phyloP scores from a whole-genome alignment of 208 protist genomes.

The Trypanosoma vivax region DNA sequence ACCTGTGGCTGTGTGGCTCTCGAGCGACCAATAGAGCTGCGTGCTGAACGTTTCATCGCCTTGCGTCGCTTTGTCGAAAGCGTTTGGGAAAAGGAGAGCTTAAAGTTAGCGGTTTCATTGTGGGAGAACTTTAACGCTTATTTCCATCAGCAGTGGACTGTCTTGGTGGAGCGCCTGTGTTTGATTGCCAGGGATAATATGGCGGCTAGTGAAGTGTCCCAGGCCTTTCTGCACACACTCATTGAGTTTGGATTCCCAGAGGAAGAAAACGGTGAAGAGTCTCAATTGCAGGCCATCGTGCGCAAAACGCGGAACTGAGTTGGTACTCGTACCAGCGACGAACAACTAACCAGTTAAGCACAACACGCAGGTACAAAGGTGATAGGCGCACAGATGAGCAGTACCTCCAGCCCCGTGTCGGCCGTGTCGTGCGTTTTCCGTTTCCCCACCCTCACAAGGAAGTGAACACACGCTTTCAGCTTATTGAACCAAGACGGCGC shows the following conservation, averaged over 20 bases:
- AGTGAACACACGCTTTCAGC: conserved; percentile 71
- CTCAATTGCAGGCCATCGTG: conserved; percentile 24
- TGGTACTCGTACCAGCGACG: conserved; percentile 75
- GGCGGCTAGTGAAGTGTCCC: conserved; percentile 16
- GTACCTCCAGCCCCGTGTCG: conserved; percentile 37
- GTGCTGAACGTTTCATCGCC: conserved; percentile 14
- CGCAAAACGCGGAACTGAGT: conserved; percentile 28
- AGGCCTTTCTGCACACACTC: conserved; percentile 31
- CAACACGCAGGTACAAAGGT: conserved; percentile 61
- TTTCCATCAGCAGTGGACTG: conserved; percentile 10
- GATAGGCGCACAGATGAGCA: conserved; percentile 58
- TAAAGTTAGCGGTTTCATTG: not conserved
- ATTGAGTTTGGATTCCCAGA: conserved; percentile 68
- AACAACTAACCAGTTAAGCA: conserved; percentile 24
- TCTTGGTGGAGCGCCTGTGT: not conserved
- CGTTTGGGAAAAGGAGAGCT: conserved; percentile 11
- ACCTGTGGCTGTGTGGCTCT: conserved; percentile 20
- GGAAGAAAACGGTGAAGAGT: conserved; percentile 32
- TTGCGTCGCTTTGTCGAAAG: conserved; percentile 4
- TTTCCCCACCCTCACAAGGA: conserved; percentile 47
- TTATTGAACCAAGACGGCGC: conserved; percentile 66
- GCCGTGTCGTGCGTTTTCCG: conserved; percentile 52
- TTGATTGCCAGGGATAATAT: conserved; percentile 8
- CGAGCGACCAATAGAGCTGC: conserved; percentile 4
- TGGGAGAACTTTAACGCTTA: not conserved